Conservation (phyloP, 495 filamentous ascomycete genomes). For the Peziza echinospora region DNA sequence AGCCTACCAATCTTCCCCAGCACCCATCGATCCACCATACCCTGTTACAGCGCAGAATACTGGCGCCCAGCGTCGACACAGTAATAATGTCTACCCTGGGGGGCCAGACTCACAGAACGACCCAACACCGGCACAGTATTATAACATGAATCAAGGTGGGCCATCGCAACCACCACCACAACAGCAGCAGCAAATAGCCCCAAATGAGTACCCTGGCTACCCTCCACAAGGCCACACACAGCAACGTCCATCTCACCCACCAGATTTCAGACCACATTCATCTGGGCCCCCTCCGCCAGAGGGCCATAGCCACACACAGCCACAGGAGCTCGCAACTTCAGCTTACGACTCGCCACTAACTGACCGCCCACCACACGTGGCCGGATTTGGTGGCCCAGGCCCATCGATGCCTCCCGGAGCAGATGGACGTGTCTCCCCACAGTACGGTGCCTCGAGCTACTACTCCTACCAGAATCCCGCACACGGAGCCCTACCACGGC, state of each 20-base stretch:
- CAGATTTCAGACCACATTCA: too few species aligned
- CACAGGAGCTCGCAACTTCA: slow-evolving; percentile 69
- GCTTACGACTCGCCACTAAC: slow-evolving; percentile 49
- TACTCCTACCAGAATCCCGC: not conserved
- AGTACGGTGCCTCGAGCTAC: not conserved
- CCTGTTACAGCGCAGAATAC: slow-evolving; percentile 7
- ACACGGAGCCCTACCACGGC: not conserved
- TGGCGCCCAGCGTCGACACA: slow-evolving; percentile 10
- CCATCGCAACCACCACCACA: not conserved
- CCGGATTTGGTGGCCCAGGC: not conserved
- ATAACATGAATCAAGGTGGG: slow-evolving; percentile 1
- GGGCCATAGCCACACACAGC: slow-evolving; percentile 45
- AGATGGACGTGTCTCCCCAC: not conserved
- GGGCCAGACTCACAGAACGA: slow-evolving; percentile 6
- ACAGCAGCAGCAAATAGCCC: not conserved
- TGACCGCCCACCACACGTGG: not conserved
- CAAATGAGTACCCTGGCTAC: not conserved
- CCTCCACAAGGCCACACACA: too few species aligned
- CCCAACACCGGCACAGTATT: slow-evolving; percentile 12
- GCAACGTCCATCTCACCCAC: too few species aligned
- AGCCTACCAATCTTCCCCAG: slow-evolving; percentile 23
- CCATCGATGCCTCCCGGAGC: not conserved
- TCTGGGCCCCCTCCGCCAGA: slow-evolving; percentile 30
- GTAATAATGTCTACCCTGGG: slow-evolving; percentile 14
- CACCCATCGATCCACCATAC: not conserved